A percentile compares a stretch with the other conserved stretches of the same genome.
Conservation (phyloP, 192 early-diverging fungal species). For the Blastocladiella britannica region DNA sequence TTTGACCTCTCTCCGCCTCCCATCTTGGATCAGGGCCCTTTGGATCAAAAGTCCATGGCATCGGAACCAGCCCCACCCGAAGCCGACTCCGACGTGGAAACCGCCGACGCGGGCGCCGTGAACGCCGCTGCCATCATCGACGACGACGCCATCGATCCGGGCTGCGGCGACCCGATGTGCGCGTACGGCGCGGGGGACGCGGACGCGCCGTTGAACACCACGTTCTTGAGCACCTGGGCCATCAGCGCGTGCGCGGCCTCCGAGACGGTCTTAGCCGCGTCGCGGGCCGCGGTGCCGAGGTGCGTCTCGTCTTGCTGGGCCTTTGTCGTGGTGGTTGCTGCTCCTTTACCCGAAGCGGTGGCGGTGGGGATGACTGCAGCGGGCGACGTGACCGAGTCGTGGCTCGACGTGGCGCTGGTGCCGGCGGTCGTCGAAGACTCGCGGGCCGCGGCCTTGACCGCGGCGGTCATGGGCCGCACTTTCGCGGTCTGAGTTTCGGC, state of each 20-base stretch:
- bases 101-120: no score
- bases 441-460: not conserved
- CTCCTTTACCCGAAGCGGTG: no score
- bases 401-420: not conserved
- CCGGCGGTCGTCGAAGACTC: not conserved
- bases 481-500: constrained; percentile 30
- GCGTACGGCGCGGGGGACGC: no score
- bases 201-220: constrained; percentile 49
- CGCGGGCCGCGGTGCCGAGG: constrained; percentile 43
- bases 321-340: constrained; percentile 25
- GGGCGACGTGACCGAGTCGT: not conserved
- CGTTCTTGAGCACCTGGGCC: constrained; percentile 61
- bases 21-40: no score
- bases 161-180: no score
- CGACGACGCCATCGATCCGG: no score
- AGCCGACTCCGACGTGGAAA: no score
- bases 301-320: constrained; percentile 41
- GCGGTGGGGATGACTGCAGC: no score
- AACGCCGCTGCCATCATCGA: no score
- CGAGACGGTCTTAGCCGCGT: constrained; percentile 55
- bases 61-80: no score
- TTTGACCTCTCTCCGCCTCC: no score
- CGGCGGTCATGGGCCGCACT: constrained; percentile 3
- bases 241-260: constrained; percentile 65
- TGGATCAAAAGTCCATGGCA: no score